A percentile compares a stretch with the other conserved stretches of the same genome.
Conservation (phyloP, 345 rosid genomes). For the Acer campestre region DNA sequence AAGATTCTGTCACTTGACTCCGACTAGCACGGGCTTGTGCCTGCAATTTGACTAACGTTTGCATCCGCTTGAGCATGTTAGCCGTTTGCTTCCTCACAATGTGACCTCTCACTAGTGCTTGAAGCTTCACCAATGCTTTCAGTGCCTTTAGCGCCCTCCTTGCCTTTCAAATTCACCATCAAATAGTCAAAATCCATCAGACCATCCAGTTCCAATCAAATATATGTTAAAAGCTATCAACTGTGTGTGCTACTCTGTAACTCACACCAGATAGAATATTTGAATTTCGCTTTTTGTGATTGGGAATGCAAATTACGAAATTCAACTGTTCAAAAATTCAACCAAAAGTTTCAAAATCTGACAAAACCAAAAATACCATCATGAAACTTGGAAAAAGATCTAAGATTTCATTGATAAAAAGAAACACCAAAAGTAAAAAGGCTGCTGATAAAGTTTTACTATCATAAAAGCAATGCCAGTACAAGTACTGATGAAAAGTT, state of each 20-base stretch:
- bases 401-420: neutral
- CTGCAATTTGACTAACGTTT: constrained; percentile 71
- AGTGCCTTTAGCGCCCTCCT: constrained; percentile 90
- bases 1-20: constrained; percentile 49
- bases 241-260: neutral
- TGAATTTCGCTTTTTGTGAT: no score
- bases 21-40: constrained; percentile 78
- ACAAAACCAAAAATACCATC: neutral
- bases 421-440: neutral
- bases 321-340: neutral
- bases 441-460: neutral
- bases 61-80: constrained; percentile 86
- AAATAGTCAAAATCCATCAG: constrained; percentile 12
- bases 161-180: constrained; percentile 48
- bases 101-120: constrained; percentile 92
- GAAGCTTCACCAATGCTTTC: constrained; percentile 92
- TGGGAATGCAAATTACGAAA: neutral
- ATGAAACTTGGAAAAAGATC: neutral
- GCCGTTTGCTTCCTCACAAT: constrained; percentile 87
- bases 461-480: neutral
- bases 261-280: neutral
- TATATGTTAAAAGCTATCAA: neutral
- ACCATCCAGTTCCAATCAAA: neutral
- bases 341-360: neutral
- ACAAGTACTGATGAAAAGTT: constrained; percentile 4